Evolutionary conservation across 352 stramenopile species (phyloP).

Genomic region (Phytophthora tentaculata): DNA sequence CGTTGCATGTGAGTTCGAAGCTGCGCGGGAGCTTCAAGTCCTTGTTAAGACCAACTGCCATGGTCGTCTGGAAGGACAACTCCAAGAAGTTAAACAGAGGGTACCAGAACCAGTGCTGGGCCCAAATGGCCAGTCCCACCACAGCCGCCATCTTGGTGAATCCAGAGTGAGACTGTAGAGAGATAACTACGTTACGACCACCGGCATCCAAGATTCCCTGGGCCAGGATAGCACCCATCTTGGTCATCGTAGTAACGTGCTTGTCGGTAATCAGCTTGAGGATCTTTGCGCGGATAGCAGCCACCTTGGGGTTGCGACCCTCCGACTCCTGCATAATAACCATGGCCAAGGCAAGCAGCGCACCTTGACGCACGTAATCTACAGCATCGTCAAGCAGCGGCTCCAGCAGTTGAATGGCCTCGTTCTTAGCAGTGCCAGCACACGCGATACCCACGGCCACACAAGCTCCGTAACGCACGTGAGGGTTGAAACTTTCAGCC

Average conservation of each 20-base stretch:
- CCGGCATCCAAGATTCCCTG: conserved; percentile 98
- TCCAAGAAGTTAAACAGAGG: conserved; percentile 98
- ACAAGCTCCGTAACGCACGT: conserved; percentile 99
- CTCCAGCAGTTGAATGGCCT: conserved; percentile 97
- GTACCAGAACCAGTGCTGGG: conserved; percentile 99
- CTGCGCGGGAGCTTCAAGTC: conserved; percentile 97
- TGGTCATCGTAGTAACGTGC: conserved; percentile 98
- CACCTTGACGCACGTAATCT: conserved; percentile 99
- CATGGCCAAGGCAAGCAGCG: conserved; percentile 96
- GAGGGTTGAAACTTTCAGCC: conserved; percentile 99
- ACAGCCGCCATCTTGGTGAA: conserved; percentile 98
- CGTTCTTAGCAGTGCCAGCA: conserved; percentile 95
- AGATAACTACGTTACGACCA: conserved; percentile 97
- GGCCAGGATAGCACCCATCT: conserved; percentile 98
- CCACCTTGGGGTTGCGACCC: conserved; percentile 84
- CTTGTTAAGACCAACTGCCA: conserved; percentile 97
- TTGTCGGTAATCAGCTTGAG: conserved; percentile 96
- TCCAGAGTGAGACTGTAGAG: conserved; percentile 95
- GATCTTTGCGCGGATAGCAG: conserved; percentile 86
- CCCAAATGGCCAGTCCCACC: conserved; percentile 96
- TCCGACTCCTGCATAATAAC: conserved; percentile 98
- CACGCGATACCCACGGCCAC: conserved; percentile 99
- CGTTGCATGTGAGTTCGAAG: conserved; percentile 94
- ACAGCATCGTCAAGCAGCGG: conserved; percentile 98
- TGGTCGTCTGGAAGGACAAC: conserved; percentile 96